Conservation (phyloP, 371 early-diverging fungal genomes). For the Rhizopus arrhizus region DNA sequence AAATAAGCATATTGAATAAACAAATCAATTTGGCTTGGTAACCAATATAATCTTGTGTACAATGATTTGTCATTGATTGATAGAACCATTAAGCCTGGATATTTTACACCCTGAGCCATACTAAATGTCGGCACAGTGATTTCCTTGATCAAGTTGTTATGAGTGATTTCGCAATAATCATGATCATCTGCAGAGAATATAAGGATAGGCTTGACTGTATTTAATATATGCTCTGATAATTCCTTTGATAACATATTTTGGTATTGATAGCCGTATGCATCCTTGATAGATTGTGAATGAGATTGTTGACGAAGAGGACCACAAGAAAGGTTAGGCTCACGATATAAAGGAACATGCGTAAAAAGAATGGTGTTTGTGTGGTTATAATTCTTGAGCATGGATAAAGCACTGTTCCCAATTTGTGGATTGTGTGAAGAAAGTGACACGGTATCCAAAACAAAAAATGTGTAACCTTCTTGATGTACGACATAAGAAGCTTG, state of each 20-base stretch:
- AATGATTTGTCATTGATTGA: slow-evolving; percentile 11
- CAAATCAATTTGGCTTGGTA: slow-evolving; percentile 42
- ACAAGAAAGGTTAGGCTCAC: slow-evolving; percentile 66
- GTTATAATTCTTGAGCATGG: slow-evolving; percentile 28
- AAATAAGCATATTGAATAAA: slow-evolving; percentile 41
- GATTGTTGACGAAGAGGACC: slow-evolving; percentile 66
- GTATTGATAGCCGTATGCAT: slow-evolving; percentile 79
- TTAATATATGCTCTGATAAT: slow-evolving; percentile 62
- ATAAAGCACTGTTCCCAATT: slow-evolving; percentile 50
- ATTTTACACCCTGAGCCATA: slow-evolving; percentile 58
- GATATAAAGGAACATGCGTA: slow-evolving; percentile 81
- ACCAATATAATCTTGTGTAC: slow-evolving; percentile 34
- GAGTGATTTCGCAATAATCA: slow-evolving; percentile 74
- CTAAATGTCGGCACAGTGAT: slow-evolving; percentile 58
- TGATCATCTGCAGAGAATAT: slow-evolving; percentile 94
- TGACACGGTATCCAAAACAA: slow-evolving; percentile 79
- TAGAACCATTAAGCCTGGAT: slow-evolving; percentile 51
- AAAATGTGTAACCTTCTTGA: slow-evolving; percentile 63
- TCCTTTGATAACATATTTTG: slow-evolving; percentile 72
- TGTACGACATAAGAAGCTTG: slow-evolving; percentile 64
- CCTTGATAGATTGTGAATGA: slow-evolving; percentile 33
- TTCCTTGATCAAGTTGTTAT: slow-evolving; percentile 25
- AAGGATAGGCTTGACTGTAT: slow-evolving; percentile 62
- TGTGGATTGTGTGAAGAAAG: slow-evolving; percentile 51
- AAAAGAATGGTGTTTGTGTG: slow-evolving; percentile 60